Percentiles rank a stretch among this genome's conserved stretches.
phyloP scores from a whole-genome alignment of 345 rosid genomes.

The rapeseed (Brassica napus) region Da-Ae NC_063452.1:3229001-3229500 shows the following conservation, averaged over 20 bases:
- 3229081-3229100: background rate
- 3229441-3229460: no score
- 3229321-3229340: background rate
- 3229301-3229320: background rate
- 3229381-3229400: background rate
- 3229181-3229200: no score
- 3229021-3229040: background rate
- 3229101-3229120: background rate
- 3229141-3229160: background rate
- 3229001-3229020: background rate
- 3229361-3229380: background rate
- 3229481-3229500: no score
- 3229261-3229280: background rate
- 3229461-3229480: no score
- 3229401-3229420: no score
- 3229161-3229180: background rate
- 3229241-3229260: background rate
- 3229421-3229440: no score
- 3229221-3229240: background rate
- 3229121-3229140: background rate
- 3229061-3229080: background rate
- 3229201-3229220: no score
- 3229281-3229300: background rate
- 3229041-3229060: background rate
- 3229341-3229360: background rate